A percentile compares a stretch with the other conserved stretches of the same genome.
Conservation (phyloP, 495 filamentous ascomycete genomes). For the Pseudevernia furfuracea region DNA sequence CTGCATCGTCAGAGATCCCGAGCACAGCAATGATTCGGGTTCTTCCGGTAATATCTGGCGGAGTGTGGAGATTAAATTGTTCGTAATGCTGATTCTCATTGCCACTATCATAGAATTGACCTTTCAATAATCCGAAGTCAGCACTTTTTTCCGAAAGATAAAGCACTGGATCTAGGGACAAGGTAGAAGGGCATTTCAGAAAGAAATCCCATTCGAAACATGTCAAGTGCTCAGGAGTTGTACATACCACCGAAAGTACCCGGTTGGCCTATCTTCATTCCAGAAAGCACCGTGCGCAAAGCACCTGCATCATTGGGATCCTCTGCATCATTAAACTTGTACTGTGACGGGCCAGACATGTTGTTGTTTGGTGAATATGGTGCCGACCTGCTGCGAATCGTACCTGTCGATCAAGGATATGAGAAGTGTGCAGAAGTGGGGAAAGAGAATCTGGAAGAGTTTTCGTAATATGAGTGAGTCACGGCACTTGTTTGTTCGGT, state of each 20-base stretch:
- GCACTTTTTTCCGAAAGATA: neutral
- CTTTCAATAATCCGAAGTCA: neutral
- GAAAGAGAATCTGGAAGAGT: too few relatives aligned
- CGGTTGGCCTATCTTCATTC: neutral
- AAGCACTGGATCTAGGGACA: too few relatives aligned
- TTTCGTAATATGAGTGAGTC: too few relatives aligned
- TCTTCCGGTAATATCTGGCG: slow-evolving; percentile 24
- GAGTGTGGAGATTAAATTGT: slow-evolving; percentile 15
- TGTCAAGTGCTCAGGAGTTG: too few relatives aligned
- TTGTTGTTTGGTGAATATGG: too few relatives aligned
- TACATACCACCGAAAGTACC: neutral
- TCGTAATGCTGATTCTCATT: neutral
- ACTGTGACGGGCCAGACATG: too few relatives aligned
- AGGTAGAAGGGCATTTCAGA: too few relatives aligned
- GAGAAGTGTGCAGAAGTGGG: too few relatives aligned
- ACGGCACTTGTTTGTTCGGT: too few relatives aligned
- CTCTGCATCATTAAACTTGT: neutral
- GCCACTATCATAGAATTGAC: neutral
- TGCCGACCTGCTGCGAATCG: too few relatives aligned
- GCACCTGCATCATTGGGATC: neutral
- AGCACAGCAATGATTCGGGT: slow-evolving; percentile 28
- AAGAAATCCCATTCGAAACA: too few relatives aligned
- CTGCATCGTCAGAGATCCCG: slow-evolving; percentile 20
- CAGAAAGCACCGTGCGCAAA: neutral
- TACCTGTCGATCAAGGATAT: too few relatives aligned